phyloP scores from a whole-genome alignment of 805 yeast genomes.

The Debaryomyces castellii region DNA sequence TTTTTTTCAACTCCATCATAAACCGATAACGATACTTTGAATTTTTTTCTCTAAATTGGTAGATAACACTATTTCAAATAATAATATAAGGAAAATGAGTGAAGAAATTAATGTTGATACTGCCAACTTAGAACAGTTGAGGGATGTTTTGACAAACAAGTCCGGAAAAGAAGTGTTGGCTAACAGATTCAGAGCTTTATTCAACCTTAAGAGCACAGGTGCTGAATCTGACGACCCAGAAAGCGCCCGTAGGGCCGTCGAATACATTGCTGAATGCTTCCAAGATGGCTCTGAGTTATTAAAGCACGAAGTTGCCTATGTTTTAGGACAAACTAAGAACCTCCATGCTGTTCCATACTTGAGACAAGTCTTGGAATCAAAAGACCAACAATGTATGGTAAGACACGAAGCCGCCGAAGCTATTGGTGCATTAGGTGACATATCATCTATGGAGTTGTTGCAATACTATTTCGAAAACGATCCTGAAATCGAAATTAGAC shows the following conservation, averaged over 20 bases:
- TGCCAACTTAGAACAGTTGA: constrained; percentile 58
- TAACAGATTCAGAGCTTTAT: constrained; percentile 88
- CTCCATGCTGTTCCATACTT: constrained; percentile 72
- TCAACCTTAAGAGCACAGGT: constrained; percentile 85
- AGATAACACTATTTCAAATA: not conserved
- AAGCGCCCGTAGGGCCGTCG: constrained; percentile 65
- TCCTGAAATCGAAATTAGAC: constrained; percentile 84
- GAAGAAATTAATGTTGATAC: constrained; percentile 38
- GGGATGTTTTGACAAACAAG: constrained; percentile 68
- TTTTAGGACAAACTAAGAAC: constrained; percentile 92
- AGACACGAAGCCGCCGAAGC: constrained; percentile 99
- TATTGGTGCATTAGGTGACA: constrained; percentile 90
- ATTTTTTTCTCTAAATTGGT: not conserved
- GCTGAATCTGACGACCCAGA: constrained; percentile 57
- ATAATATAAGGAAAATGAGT: constrained; percentile 19
- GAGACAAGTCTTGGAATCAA: constrained; percentile 65
- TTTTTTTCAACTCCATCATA: not conserved
- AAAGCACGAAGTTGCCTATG: constrained; percentile 98
- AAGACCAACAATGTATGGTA: constrained; percentile 86
- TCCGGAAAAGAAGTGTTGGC: constrained; percentile 74
- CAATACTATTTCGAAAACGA: constrained; percentile 66
- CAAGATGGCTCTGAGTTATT: constrained; percentile 79
- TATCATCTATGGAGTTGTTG: constrained; percentile 65
- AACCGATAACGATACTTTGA: not conserved
- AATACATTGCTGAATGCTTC: constrained; percentile 84